These are phyloP conservation scores for Exophiala aquamarina DNA, from an alignment of 2,329 filamentous ascomycete species.

Conservation along the genomic window DNA sequence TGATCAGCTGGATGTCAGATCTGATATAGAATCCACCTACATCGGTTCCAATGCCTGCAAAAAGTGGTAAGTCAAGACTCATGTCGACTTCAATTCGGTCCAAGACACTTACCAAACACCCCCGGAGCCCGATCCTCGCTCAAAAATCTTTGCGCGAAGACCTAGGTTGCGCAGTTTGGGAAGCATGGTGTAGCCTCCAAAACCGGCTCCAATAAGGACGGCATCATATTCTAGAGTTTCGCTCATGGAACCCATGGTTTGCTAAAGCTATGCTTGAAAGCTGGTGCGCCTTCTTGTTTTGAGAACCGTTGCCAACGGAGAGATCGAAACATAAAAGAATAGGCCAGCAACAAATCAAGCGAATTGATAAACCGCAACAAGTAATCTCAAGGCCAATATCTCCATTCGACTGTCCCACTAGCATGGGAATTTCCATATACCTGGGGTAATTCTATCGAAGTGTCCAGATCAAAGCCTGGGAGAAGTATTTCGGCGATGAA, in stretches of 20 bases:
- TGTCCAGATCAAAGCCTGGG: background rate
- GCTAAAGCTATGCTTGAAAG: slow-evolving; percentile 1
- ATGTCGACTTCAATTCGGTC: background rate
- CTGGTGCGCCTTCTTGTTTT: slow-evolving; percentile 6
- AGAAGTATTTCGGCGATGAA: slow-evolving; percentile 9
- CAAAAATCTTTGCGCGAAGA: slow-evolving; percentile 35
- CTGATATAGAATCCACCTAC: slow-evolving; percentile 28
- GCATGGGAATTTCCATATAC: slow-evolving; percentile 6
- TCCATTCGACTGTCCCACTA: background rate
- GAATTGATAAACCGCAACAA: background rate
- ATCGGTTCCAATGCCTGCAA: slow-evolving; percentile 50
- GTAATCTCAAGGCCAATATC: slow-evolving; percentile 6
- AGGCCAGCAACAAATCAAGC: slow-evolving; percentile 1
- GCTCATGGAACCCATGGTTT: slow-evolving; percentile 12
- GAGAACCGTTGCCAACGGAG: too few relatives aligned
- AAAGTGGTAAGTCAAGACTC: slow-evolving; percentile 2
- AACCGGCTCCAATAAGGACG: slow-evolving; percentile 17
- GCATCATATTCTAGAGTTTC: slow-evolving; percentile 13
- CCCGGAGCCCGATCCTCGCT: slow-evolving; percentile 35
- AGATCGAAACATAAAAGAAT: background rate
- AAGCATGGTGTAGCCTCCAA: slow-evolving; percentile 23
- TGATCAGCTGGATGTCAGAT: slow-evolving; percentile 1
- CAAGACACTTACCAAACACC: slow-evolving; percentile 44
- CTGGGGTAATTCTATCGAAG: background rate
- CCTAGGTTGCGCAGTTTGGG: slow-evolving; percentile 33